Conservation (phyloP, 768 basidiomycete genomes). For the Hemileccinum impolitum region DNA sequence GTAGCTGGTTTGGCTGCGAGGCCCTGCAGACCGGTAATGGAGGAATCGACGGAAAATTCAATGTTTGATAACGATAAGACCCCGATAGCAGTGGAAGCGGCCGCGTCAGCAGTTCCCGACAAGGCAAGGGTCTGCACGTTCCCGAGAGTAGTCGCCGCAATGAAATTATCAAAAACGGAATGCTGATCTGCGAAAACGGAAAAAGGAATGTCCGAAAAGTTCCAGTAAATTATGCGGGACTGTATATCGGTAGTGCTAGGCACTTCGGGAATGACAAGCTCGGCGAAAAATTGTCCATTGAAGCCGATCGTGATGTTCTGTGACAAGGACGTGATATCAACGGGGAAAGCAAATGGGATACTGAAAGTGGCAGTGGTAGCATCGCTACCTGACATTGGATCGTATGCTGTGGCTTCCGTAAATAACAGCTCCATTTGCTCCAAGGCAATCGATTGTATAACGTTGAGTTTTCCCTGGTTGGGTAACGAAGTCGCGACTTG, state of each 20-base stretch:
- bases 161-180: conserved; percentile 54
- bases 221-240: conserved; percentile 53
- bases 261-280: conserved; percentile 55
- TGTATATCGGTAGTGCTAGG: conserved; percentile 60
- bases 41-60: conserved; percentile 53
- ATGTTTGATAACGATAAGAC: conserved; percentile 55
- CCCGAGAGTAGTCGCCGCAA: conserved; percentile 57
- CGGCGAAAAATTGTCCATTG: conserved; percentile 53
- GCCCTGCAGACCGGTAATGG: conserved; percentile 62
- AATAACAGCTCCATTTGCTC: conserved; percentile 60
- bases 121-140: conserved; percentile 44
- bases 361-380: conserved; percentile 61
- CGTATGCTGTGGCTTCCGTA: conserved; percentile 52
- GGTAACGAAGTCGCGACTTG: conserved; percentile 58
- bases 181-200: conserved; percentile 48
- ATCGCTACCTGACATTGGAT: conserved; percentile 55
- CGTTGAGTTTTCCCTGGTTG: conserved; percentile 53
- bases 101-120: conserved; percentile 52
- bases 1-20: conserved; percentile 54
- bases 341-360: conserved; percentile 65
- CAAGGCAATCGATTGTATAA: conserved; percentile 63
- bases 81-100: conserved; percentile 65
- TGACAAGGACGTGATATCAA: conserved; percentile 61
- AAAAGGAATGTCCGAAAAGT: conserved; percentile 59
- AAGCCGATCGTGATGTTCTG: conserved; percentile 56